Base-by-base conservation (phyloP, 2,329 filamentous ascomycete genomes). In the Diaporthe humulicola region DNA sequence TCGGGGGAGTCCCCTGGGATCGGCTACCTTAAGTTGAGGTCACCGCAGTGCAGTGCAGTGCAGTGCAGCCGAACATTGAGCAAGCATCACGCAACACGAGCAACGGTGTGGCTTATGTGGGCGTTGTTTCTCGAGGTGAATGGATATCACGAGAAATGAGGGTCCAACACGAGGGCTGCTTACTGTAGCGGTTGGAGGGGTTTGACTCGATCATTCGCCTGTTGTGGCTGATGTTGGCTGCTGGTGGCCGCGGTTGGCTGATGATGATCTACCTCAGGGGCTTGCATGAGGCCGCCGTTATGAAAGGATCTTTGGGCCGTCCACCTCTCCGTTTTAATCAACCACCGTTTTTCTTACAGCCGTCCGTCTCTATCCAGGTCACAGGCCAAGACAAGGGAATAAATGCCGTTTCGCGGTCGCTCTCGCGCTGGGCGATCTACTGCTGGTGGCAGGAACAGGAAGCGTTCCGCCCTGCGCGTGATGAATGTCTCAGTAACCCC, bases 201-300 rank as follows among this genome's bases (percentile, higher is more conserved):
- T 7, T 54, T 69, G 45, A 69, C 64, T 69, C 64, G 48, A 54
- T 40, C 64, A 28, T 3, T 69, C 6, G 64, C 30, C 7, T 40
- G 30, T 17, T 54, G 48, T 54, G 48, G 64, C 48, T 54, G 64
- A 48, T 40, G 33, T 22, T 69, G 45, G 48, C 33, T 54, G 64
- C 40, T 69, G 64, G 54, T 28, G 64, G n/a, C n/a, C n/a, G 64
- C 64, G 28, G 33, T 22, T 69, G 45, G 48, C 33, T 54, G 64
- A 54, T 69, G 64, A 69, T 28, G 64, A 54, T 54, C 48, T 69
- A 22, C 64, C 28, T 69, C 64, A 69, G 64, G 64, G 64, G 64
- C 64, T 54, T 69, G 64, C 64, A 69, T 69, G n/a, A 69, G 64
- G 33, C 64, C 45, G 45, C 64, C 64, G 64, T 69, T 69, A 30